These are phyloP conservation scores for Pestalotiopsis sp. DNA, from an alignment of 2,329 filamentous ascomycete species.

Conservation along the genomic window DNA sequence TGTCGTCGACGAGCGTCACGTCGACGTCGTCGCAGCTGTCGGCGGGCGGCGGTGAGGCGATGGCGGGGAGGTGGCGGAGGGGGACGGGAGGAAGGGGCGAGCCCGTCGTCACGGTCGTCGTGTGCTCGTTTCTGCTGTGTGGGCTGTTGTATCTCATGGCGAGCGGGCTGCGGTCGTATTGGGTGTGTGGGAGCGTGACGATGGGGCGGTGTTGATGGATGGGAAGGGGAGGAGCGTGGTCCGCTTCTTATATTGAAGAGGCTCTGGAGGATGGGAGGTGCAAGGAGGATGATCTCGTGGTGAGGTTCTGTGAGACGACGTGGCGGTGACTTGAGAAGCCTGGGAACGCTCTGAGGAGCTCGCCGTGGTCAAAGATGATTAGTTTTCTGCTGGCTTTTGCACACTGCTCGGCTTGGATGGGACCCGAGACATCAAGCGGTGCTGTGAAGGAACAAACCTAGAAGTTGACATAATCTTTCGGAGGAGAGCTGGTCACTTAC, in stretches of 20 bases:
- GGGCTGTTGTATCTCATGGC: constrained; percentile 1
- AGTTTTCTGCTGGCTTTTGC: too few species aligned
- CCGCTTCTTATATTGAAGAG: background rate
- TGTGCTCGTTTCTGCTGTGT: background rate
- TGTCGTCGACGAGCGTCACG: background rate
- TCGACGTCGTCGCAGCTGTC: background rate
- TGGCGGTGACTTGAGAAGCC: too few species aligned
- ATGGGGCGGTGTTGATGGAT: background rate
- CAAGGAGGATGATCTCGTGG: background rate
- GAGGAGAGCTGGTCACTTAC: too few species aligned
- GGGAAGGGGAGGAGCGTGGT: background rate
- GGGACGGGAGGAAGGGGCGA: background rate
- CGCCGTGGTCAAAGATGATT: too few species aligned
- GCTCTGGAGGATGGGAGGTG: background rate
- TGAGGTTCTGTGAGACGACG: background rate
- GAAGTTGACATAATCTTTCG: too few species aligned
- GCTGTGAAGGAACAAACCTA: too few species aligned
- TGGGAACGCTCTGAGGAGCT: too few species aligned
- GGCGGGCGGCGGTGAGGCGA: background rate
- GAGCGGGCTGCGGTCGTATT: background rate
- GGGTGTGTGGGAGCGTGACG: background rate
- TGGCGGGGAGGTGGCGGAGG: background rate
- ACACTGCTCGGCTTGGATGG: too few species aligned
- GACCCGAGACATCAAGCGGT: too few species aligned
- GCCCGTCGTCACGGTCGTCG: background rate